Evolutionary conservation across 345 rosid genomes (phyloP), one percentile per base, ranked within the genome.

Genomic region (Physaria fendleri): DNA sequence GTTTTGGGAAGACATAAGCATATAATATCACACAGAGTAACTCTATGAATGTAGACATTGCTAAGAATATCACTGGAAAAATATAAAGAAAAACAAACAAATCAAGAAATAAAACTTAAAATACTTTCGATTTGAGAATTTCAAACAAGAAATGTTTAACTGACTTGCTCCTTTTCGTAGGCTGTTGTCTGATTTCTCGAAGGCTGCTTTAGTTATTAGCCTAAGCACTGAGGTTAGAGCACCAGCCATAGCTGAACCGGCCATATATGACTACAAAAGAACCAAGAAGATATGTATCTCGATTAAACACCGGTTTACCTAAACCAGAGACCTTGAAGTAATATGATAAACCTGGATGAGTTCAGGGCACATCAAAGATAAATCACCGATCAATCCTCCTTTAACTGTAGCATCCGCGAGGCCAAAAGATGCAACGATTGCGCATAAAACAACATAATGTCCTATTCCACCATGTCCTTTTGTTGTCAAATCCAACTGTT

Each of bases 351-450:
- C 97, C 88, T 87, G 99, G 61, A 93, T 81, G 67, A 93, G 79
- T 45, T 87, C 97, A 45, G 95, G 95, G 64, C 69, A 76, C 96
- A 93, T 93, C 82, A 93, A 80, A 27, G 94, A 81, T 29, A 89
- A 56, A 45, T 93, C 99, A 3, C 97, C 98, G 34, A 87, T 77
- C 80, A 93, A 77, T 44, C 99, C 97, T 56, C 99, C 99, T 65
- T 85, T 85, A 57, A 89, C 88, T 54, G 63, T 78, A 9, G 95
- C 97, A 75, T 93, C 95, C 2, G 96, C 92, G 16, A 87, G 53
- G 17, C 94, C 95, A 70, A 89, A 89, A 16, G 68, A 56, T 21
- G 76, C 83, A 55, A 85, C 93, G 27, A 87, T 38, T 4, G 53
- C 56, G 45, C 99, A 89, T 64, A 89, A 54, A 22, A 84, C 81